phyloP scores from a whole-genome alignment of 2,329 filamentous ascomycete genomes.

The Ascochyta viciae-villosae region DNA sequence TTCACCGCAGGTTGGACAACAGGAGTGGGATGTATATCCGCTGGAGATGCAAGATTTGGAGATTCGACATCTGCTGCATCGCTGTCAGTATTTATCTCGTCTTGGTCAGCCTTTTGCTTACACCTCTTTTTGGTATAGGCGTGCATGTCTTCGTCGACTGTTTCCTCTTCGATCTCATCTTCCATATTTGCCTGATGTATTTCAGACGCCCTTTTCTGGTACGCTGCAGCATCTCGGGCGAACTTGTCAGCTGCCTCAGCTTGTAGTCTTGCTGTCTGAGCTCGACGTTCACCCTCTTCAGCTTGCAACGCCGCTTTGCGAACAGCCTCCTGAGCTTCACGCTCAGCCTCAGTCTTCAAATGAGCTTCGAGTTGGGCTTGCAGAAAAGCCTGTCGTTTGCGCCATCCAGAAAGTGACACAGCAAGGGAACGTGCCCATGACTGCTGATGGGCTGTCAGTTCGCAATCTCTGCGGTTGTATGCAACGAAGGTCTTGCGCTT shows the following conservation, averaged over 20 bases:
- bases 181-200: background rate
- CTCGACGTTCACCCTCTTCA: background rate
- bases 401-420: conserved; percentile 2
- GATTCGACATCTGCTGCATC: background rate
- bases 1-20: background rate
- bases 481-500: background rate
- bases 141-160: background rate
- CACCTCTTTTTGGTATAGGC: background rate
- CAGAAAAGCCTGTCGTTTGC: background rate
- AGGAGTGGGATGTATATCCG: background rate
- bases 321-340: background rate
- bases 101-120: background rate
- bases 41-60: background rate
- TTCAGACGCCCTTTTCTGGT: too few species aligned
- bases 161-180: background rate
- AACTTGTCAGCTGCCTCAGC: background rate
- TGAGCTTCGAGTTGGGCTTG: background rate
- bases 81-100: too few species aligned
- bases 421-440: conserved; percentile 4
- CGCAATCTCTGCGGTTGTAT: background rate
- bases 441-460: background rate
- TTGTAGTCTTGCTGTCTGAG: background rate
- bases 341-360: background rate
- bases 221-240: background rate
- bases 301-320: background rate